These are phyloP conservation scores for Penicillium dipodomyicola DNA, from an alignment of 495 filamentous ascomycete genomes.

Conservation along the genomic window DNA sequence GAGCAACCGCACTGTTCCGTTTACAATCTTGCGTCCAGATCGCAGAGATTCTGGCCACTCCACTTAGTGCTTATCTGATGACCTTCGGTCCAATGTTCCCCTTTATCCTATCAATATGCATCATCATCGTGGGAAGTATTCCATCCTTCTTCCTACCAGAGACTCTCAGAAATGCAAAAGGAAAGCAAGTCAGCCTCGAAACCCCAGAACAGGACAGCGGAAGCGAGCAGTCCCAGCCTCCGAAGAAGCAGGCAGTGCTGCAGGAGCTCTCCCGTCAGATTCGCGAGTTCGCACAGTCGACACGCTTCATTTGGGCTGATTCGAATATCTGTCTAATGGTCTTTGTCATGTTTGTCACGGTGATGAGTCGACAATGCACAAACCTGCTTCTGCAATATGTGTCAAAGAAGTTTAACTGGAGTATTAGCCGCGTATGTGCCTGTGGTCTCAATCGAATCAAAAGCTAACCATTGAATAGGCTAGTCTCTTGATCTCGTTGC, in stretches of 20 bases:
- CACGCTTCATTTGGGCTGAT: conserved; percentile 34
- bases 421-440: conserved; percentile 33
- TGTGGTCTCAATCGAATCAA: not conserved
- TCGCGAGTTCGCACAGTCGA: conserved; percentile 30
- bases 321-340: conserved; percentile 30
- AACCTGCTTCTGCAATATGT: conserved; percentile 41
- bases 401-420: conserved; percentile 44
- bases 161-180: conserved; percentile 33
- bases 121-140: conserved; percentile 28
- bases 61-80: conserved; percentile 36
- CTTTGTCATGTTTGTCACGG: conserved; percentile 30
- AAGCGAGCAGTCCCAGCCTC: not conserved
- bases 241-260: conserved; percentile 12
- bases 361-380: conserved; percentile 30
- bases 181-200: conserved; percentile 8
- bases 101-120: conserved; percentile 24
- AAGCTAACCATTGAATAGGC: conserved; percentile 28
- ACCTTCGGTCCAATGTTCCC: conserved; percentile 27
- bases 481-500: conserved; percentile 40
- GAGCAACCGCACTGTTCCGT: conserved; percentile 30
- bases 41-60: conserved; percentile 33
- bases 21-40: conserved; percentile 21
- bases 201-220: not conserved
- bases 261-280: conserved; percentile 16
- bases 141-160: conserved; percentile 45